A percentile compares a stretch with the other conserved stretches of the same genome.
Evolutionary conservation across 1,139 yeast species (phyloP).

Genomic region (Candida sanyaensis): DNA sequence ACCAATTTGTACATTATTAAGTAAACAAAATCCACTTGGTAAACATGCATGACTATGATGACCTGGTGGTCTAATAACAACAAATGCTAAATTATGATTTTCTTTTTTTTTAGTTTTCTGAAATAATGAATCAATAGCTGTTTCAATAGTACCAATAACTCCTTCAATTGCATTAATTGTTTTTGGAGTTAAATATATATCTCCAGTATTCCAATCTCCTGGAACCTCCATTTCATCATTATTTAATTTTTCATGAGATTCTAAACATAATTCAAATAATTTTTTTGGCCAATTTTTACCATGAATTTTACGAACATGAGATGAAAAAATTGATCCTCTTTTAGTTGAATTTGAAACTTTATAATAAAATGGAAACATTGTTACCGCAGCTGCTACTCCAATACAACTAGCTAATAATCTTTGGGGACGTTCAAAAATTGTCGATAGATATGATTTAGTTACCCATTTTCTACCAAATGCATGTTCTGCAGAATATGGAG

Average conservation of each 20-base stretch:
- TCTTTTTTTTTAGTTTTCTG: constrained; percentile 20
- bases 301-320: constrained; percentile 74
- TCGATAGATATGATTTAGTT: constrained; percentile 61
- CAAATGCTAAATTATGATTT: constrained; percentile 61
- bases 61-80: constrained; percentile 81
- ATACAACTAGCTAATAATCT: constrained; percentile 72
- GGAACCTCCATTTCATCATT: constrained; percentile 72
- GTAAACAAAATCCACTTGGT: constrained; percentile 85
- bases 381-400: constrained; percentile 76
- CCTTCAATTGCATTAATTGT: constrained; percentile 79
- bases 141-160: constrained; percentile 76
- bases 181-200: constrained; percentile 69
- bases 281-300: constrained; percentile 73
- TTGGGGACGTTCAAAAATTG: constrained; percentile 86
- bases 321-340: constrained; percentile 47
- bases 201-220: constrained; percentile 81
- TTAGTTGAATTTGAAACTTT: constrained; percentile 51
- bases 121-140: constrained; percentile 64
- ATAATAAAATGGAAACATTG: constrained; percentile 67
- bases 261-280: constrained; percentile 59
- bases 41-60: constrained; percentile 86
- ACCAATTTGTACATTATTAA: constrained; percentile 82
- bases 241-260: constrained; percentile 57
- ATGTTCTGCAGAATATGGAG: constrained; percentile 66
- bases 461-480: constrained; percentile 79